Base-by-base conservation (phyloP, 2,329 filamentous ascomycete genomes). In the Elsinoe batatas region DNA sequence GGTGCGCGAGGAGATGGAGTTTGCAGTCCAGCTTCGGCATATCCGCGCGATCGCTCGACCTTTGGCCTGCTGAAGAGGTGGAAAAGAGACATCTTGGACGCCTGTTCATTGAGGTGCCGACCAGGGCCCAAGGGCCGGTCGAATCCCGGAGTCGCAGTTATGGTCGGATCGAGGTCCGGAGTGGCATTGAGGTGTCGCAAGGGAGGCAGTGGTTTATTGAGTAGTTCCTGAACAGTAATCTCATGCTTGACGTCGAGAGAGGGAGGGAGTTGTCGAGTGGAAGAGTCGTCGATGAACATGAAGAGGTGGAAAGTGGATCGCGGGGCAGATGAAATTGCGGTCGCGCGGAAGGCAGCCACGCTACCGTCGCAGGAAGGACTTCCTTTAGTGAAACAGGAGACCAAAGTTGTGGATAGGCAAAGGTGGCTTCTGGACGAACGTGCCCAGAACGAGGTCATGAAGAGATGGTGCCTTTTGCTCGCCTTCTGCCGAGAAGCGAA, bases 11-110 rank as follows among this genome's bases (percentile, higher is more conserved):
- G 30, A 17, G 47, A 18, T 12, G 47, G 30, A 12, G 33, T 36
- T 12, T 51, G 32, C 32, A 51, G 11, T 8, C 47, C 73, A 42
- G 67, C 63, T 61, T 77, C 74, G 22, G 69, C 69, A 60, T 76
- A 72, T 5, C 74, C 74, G 58, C 71, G 71, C 47, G 69, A 67
- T 61, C 67, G 72, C 60, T 78, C 74, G 26, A 76, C 73, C 61
- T 75, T 77, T 18, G 75, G 74, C 56, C 68, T 68, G 63, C 71
- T 75, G 66, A 78, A 78, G 12, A 78, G 68, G 56, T 67, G 72
- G 66, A 77, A 76, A 10, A 77, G 62, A 30, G 74, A 76, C 70
- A 76, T 73, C 56, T 69, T 75, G n/a, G 69, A 71, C 15, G 32
- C 11, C 13, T 55, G 17, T 22, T 55, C 53, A 55, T 55, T 20